Base-by-base conservation (phyloP, 305 asterid species). In the Fraxinus angustifolia region DNA sequence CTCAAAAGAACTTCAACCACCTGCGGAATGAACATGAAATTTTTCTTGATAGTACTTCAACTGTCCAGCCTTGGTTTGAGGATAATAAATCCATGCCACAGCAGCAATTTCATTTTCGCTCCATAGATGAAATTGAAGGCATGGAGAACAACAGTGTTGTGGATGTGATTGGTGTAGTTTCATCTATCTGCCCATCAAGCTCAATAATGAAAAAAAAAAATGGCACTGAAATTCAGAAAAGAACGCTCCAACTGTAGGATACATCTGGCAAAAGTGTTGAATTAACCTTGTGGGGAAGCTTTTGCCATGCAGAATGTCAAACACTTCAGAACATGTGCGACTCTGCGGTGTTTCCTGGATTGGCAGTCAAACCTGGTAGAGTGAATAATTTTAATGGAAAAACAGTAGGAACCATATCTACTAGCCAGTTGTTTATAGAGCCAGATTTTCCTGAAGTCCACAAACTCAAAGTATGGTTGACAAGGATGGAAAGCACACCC, bases 381-480 rank as follows among this genome's bases (percentile, higher is more conserved):
- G 80, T 88, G 62, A 88, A 87, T 82, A 38, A 67, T 11, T 67
- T 67, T 12, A 67, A 67, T 8, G 73, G 73, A 67, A 67, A 67
- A 67, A 8, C 73, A 30, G 17, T 67, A 30, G 73, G 73, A 67
- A 67, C 97, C 78, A 77, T 91, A 76, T 84, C 95, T 76, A 84
- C 84, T 79, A 91, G 91, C 86, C 91, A 91, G 88, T 71, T 93
- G 86, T 81, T 92, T 78, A 88, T 93, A 78, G 93, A 95, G 77
- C 99, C 98, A 53, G 96, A 92, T 88, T 92, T 88, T 84, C 95
- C 95, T 0, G 97, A 95, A 86, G 93, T 92, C 78, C 94, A 81
- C 78, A 83, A 85, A 76, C 91, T 91, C 31, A 91, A 82, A 84
- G 31, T 82, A 58, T 95, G 99, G 99, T 93, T 95, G 87, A 90